These are phyloP conservation scores for Pseudomonodictys pantanalensis DNA, from an alignment of 495 filamentous ascomycete species.

Conservation along the genomic window DNA sequence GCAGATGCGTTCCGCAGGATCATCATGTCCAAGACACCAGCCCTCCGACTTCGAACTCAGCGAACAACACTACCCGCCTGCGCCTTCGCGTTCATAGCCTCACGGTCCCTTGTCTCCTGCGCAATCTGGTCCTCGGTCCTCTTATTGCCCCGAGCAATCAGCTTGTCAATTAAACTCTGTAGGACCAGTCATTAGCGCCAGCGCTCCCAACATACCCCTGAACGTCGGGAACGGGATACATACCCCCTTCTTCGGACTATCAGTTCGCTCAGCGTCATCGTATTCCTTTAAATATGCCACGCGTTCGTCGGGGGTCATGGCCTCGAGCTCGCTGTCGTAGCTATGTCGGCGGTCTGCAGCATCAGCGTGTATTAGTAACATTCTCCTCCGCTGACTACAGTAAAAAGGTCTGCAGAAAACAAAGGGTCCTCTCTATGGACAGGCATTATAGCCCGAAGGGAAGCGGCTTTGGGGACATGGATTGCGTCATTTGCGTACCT, in stretches of 20 bases:
- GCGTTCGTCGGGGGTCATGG: constrained; percentile 25
- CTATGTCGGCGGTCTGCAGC: constrained; percentile 4
- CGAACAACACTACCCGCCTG: not conserved
- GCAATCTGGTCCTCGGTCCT: constrained; percentile 24
- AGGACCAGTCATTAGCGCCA: too few species aligned
- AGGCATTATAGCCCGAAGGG: not conserved
- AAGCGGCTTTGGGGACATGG: too few species aligned
- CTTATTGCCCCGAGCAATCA: constrained; percentile 28
- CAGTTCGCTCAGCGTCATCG: constrained; percentile 26
- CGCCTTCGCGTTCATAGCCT: not conserved
- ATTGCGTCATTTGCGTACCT: constrained; percentile 25
- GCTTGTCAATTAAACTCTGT: constrained; percentile 15
- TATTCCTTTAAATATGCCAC: constrained; percentile 22
- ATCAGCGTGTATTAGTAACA: not conserved
- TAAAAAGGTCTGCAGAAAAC: not conserved
- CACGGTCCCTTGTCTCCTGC: constrained; percentile 1
- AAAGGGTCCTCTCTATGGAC: too few species aligned
- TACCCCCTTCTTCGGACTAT: constrained; percentile 22
- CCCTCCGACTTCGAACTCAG: too few species aligned
- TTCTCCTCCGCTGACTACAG: not conserved
- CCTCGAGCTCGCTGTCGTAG: constrained; percentile 21
- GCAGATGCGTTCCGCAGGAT: too few species aligned
- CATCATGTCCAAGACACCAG: too few species aligned
- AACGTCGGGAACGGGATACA: too few species aligned
- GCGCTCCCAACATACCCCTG: too few species aligned